Evolutionary conservation across 2,329 filamentous ascomycete species (phyloP).

Genomic region (Diaporthe destruens): DNA sequence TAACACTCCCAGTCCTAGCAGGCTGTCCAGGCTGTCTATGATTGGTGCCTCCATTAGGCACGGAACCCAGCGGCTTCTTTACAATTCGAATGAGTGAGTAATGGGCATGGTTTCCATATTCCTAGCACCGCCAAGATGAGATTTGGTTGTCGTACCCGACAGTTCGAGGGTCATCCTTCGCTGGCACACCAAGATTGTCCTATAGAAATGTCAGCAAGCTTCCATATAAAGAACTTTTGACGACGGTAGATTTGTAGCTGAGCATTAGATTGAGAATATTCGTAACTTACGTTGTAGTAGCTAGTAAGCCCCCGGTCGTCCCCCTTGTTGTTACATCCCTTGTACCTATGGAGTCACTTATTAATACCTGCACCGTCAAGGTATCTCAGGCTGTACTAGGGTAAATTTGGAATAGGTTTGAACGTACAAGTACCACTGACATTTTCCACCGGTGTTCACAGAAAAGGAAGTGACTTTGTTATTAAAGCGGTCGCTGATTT

Average conservation of each 20-base stretch:
- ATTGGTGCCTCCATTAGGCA: neutral
- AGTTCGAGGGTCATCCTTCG: neutral
- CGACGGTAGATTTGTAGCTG: too few species aligned
- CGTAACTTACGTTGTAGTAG: slow-evolving; percentile 15
- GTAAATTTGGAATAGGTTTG: fast-evolving
- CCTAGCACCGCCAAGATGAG: slow-evolving; percentile 25
- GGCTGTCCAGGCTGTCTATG: neutral
- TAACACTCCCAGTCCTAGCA: neutral
- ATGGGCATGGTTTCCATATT: neutral
- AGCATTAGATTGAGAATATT: fast-evolving
- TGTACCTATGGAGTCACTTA: neutral
- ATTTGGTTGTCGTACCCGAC: slow-evolving; percentile 17
- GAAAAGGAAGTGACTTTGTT: slow-evolving; percentile 16
- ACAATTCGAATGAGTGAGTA: neutral
- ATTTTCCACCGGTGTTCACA: slow-evolving; percentile 7
- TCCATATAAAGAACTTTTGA: neutral
- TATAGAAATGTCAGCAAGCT: neutral
- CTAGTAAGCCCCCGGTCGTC: slow-evolving; percentile 16
- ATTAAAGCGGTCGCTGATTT: slow-evolving; percentile 21
- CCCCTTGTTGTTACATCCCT: slow-evolving; percentile 12
- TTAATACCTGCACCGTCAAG: neutral
- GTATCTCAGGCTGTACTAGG: too few species aligned
- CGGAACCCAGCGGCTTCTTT: neutral
- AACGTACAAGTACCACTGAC: slow-evolving; percentile 19
- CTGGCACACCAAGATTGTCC: slow-evolving; percentile 9